A percentile compares a stretch with the other conserved stretches of the same genome.
Evolutionary conservation across 257 asterid genomes (phyloP).

Genomic region (Nicotiana attenuata): DNA sequence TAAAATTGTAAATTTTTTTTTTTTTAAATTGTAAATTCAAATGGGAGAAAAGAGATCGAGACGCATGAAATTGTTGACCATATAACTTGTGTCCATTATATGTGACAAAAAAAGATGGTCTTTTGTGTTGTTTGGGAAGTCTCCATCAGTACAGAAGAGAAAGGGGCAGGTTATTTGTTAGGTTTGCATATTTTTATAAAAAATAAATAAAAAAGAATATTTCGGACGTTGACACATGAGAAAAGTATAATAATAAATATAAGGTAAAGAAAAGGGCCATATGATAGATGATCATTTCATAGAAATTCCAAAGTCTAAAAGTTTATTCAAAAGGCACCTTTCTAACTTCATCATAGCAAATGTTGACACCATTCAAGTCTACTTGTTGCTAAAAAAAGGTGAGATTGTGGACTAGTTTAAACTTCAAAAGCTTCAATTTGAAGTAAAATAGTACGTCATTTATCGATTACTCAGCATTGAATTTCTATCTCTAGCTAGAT

Average conservation of each 20-base stretch:
- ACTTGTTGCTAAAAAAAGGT: background rate
- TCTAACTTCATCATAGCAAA: slow-evolving; percentile 15
- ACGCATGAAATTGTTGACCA: slow-evolving; percentile 44
- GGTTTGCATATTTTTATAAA: slow-evolving; percentile 29
- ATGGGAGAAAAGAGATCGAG: background rate
- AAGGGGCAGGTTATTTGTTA: slow-evolving; percentile 54
- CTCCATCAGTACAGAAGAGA: slow-evolving; percentile 31
- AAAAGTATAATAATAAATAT: background rate
- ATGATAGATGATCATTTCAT: background rate
- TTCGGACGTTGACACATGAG: slow-evolving; percentile 32
- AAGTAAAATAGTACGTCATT: background rate
- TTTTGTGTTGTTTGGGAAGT: slow-evolving; percentile 22
- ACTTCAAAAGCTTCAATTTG: slow-evolving; percentile 37
- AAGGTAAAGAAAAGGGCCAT: slow-evolving; percentile 1
- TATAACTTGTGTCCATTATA: slow-evolving; percentile 32
- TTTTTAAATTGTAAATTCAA: slow-evolving; percentile 12
- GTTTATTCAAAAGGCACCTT: slow-evolving; percentile 18
- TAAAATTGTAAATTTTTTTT: slow-evolving; percentile 13
- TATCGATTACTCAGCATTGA: too few species aligned
- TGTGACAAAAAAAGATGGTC: slow-evolving; percentile 35
- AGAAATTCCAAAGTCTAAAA: slow-evolving; percentile 4
- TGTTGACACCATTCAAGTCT: background rate
- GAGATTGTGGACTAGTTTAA: slow-evolving; percentile 24
- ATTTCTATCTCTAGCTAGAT: too few species aligned
- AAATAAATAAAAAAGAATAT: slow-evolving; percentile 27